Percentiles rank a stretch among this genome's conserved stretches.
phyloP scores from a whole-genome alignment of 2,329 filamentous ascomycete species.

The Monosporascus sp. region DNA sequence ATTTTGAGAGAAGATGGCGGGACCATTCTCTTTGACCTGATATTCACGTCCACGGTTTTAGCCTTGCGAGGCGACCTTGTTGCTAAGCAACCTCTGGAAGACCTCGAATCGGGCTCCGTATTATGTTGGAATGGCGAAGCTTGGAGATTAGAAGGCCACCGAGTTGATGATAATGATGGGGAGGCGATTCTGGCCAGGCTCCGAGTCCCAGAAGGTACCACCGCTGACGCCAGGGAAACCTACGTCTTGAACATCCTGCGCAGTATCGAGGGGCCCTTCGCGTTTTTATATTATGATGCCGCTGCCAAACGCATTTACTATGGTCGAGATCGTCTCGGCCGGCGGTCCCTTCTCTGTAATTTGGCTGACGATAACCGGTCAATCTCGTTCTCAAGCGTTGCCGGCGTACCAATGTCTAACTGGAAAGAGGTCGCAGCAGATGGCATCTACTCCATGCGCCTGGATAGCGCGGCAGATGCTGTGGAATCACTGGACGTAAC shows the following conservation, averaged over 20 bases:
- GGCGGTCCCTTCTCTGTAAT: slow-evolving; percentile 70
- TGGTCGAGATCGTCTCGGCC: slow-evolving; percentile 80
- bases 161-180: slow-evolving; percentile 73
- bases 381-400: slow-evolving; percentile 67
- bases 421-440: slow-evolving; percentile 84
- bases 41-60: slow-evolving; percentile 81
- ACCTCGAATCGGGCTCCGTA: slow-evolving; percentile 51
- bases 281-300: slow-evolving; percentile 78
- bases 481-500: slow-evolving; percentile 7
- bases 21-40: slow-evolving; percentile 39
- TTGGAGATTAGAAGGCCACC: slow-evolving; percentile 63
- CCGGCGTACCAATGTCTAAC: slow-evolving; percentile 42
- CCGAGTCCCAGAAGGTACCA: slow-evolving; percentile 20
- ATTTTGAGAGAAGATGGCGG: slow-evolving; percentile 17
- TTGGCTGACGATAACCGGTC: slow-evolving; percentile 32
- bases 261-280: slow-evolving; percentile 74
- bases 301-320: slow-evolving; percentile 62
- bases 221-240: slow-evolving; percentile 19
- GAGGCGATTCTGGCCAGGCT: slow-evolving; percentile 56
- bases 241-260: slow-evolving; percentile 50
- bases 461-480: slow-evolving; percentile 29
- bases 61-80: slow-evolving; percentile 73
- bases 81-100: slow-evolving; percentile 67
- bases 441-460: slow-evolving; percentile 67
- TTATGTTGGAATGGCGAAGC: slow-evolving; percentile 98